Percentiles rank a stretch among this genome's conserved stretches.
These are phyloP conservation scores for Alternaria triticina DNA, from an alignment of 2,329 filamentous ascomycete species.

Conservation along the genomic window DNA sequence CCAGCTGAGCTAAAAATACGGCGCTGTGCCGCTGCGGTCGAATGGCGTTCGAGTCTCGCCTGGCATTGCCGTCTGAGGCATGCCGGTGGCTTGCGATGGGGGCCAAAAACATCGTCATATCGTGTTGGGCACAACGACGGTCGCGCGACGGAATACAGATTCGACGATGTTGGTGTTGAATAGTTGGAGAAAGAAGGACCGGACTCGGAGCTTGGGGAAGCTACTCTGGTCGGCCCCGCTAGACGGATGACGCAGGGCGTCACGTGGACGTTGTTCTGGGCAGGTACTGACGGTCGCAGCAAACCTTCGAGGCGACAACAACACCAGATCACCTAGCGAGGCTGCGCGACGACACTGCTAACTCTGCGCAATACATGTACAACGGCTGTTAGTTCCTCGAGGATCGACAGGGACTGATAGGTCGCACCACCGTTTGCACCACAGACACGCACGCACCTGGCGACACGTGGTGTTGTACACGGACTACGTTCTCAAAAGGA, in stretches of 20 bases:
- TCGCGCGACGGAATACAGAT: neutral
- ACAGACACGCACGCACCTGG: neutral
- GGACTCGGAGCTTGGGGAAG: neutral
- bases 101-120: constrained; percentile 12
- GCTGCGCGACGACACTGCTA: neutral
- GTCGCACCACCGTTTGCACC: neutral
- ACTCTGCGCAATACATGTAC: neutral
- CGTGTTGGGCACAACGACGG: neutral
- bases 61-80: constrained; percentile 10
- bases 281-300: neutral
- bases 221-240: neutral
- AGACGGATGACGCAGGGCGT: neutral
- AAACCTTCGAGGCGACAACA: neutral
- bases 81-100: constrained; percentile 13
- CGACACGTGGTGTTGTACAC: neutral
- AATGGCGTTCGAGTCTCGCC: constrained; percentile 11
- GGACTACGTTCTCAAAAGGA: neutral
- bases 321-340: neutral
- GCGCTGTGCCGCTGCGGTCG: constrained; percentile 13
- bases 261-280: neutral
- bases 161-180: neutral
- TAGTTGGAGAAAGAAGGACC: neutral
- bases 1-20: constrained; percentile 25
- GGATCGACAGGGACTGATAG: neutral
- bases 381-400: neutral